phyloP scores from a whole-genome alignment of 2,329 filamentous ascomycete species.

The Orbilia quercus region DNA sequence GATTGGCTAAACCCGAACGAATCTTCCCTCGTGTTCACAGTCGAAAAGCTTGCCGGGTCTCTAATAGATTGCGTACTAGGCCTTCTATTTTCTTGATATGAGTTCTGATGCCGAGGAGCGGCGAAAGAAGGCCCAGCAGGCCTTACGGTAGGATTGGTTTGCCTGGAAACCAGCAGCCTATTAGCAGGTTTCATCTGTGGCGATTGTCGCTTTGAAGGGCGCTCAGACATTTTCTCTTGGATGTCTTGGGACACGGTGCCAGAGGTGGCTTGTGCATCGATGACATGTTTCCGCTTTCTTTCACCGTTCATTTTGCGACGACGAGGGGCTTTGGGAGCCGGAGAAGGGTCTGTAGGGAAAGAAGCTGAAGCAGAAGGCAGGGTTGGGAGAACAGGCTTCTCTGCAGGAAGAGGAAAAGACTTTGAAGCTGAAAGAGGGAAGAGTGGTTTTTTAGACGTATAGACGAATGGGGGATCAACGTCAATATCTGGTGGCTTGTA shows the following conservation, averaged over 20 bases:
- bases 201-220: conserved; percentile 32
- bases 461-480: neutral
- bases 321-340: neutral
- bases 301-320: conserved; percentile 11
- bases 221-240: conserved; percentile 4
- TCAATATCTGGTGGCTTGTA: conserved; percentile 29
- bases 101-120: neutral
- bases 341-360: neutral
- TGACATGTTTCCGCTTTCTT: conserved; percentile 31
- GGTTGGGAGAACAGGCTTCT: neutral
- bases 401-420: neutral
- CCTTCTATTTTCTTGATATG: conserved; percentile 5
- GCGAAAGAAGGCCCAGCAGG: neutral
- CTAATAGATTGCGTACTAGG: neutral
- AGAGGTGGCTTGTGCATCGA: neutral
- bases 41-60: conserved; percentile 20
- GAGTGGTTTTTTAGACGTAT: conserved; percentile 11
- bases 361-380: neutral
- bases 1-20: conserved; percentile 16
- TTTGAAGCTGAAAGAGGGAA: neutral
- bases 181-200: conserved; percentile 2
- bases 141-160: neutral
- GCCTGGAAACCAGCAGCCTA: neutral
- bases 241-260: neutral
- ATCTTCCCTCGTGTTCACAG: neutral